Conservation (phyloP, 192 early-diverging fungal genomes). For the Spinellus fusiger region DNA sequence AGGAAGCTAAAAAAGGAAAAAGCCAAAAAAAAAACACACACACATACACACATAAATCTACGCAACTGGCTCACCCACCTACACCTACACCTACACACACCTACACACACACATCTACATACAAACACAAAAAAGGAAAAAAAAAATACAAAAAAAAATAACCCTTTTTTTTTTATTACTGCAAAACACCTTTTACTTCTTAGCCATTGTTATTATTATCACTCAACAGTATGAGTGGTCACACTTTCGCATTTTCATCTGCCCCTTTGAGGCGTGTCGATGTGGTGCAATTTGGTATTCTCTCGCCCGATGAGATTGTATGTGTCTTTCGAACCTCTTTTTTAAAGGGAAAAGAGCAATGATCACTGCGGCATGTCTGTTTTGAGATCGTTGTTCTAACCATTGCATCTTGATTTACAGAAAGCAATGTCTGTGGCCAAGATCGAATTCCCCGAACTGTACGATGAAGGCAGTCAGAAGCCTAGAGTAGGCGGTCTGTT, state of each 20-base stretch:
- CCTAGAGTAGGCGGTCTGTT: conserved; percentile 84
- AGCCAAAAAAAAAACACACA: too few species aligned
- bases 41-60: too few species aligned
- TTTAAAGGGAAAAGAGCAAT: background rate
- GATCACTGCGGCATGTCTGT: background rate
- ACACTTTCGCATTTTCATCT: conserved; percentile 67
- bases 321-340: conserved; percentile 4
- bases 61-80: too few species aligned
- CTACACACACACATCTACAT: background rate
- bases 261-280: conserved; percentile 82
- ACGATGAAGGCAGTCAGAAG: conserved; percentile 76
- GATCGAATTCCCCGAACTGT: conserved; percentile 85
- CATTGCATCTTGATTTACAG: conserved; percentile 41
- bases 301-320: conserved; percentile 97
- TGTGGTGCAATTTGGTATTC: conserved; percentile 91
- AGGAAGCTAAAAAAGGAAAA: too few species aligned
- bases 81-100: background rate
- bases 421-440: conserved; percentile 95
- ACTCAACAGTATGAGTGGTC: conserved; percentile 41
- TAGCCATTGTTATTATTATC: background rate
- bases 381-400: background rate
- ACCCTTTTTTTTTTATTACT: background rate
- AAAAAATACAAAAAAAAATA: background rate
- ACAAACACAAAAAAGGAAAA: background rate
- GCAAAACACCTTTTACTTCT: background rate